Evolutionary conservation across 495 filamentous ascomycete genomes (phyloP), one percentile per base, ranked within the genome.

Genomic region (Aspergillus sparsus): DNA sequence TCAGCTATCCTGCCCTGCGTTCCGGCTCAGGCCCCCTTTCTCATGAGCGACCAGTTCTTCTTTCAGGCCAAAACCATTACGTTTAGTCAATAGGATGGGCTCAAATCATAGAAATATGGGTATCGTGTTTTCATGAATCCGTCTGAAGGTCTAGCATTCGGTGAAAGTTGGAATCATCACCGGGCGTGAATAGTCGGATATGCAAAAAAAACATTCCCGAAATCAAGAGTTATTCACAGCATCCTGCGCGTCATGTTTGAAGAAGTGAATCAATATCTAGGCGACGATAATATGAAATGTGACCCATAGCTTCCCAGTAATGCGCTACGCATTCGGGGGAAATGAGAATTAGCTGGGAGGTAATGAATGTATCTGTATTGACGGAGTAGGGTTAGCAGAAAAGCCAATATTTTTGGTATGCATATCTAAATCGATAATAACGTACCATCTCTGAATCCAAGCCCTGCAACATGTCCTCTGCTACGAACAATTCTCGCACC

Each of bases 231-330:
- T 27, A 27, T 27, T 27, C 21, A 27, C 21, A 27, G 21, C 21
- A 27, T n/a, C n/a, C 56, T 41, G 18, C 7, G n/a, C 16, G 7
- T 70, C 49, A 76, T 42, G 47, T 94, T 80, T 89, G 85, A 79
- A 75, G 78, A 58, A 92, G 85, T 81, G 89, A 55, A 53, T 93
- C 88, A 61, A 96, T 84, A 66, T 96, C 79, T 27, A 97, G 86
- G 52, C 93, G 82, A 56, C 87, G 80, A 65, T 87, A 94, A 66
- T 85, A 93, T 39, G 85, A 92, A 58, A 96, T 89, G 62, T 93
- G 89, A 0, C 87, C 87, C 74, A 92, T 88, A 5, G 76, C 68
- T 49, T 85, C 78, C 93, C 93, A 98, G 70, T 91, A 89, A 64
- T 93, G 89, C 2, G 90, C 93, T 49, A 97, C 72, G 52, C 81